Conservation (phyloP, 2,329 filamentous ascomycete genomes). For the Dryadomyces quercus-mongolicae region DNA sequence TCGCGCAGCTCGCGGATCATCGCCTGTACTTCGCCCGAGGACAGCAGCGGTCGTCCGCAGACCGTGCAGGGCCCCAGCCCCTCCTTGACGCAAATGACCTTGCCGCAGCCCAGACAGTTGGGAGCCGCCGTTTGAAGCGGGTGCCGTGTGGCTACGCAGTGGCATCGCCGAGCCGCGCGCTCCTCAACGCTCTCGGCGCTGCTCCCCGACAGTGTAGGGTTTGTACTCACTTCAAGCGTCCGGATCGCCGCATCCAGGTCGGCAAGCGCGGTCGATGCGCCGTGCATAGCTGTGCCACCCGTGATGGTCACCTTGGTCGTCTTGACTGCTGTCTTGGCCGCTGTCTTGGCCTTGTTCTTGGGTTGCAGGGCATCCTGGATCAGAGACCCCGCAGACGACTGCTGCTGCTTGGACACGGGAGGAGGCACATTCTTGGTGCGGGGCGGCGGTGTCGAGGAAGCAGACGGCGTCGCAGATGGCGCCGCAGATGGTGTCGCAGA, state of each 20-base stretch:
- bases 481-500: background rate
- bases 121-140: conserved; percentile 82
- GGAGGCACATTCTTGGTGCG: conserved; percentile 26
- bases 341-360: conserved; percentile 43
- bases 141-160: conserved; percentile 79
- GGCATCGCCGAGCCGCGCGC: conserved; percentile 58
- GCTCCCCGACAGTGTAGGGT: conserved; percentile 49
- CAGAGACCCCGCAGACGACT: conserved; percentile 60
- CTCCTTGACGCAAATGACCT: conserved; percentile 90
- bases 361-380: conserved; percentile 57
- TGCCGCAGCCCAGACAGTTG: conserved; percentile 86
- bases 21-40: conserved; percentile 59
- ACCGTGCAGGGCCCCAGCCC: conserved; percentile 90
- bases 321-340: background rate
- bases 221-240: conserved; percentile 81
- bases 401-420: conserved; percentile 12
- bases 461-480: background rate
- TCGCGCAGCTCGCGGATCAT: conserved; percentile 78
- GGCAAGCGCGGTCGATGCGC: conserved; percentile 60
- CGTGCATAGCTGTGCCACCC: conserved; percentile 72
- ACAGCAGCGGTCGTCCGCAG: conserved; percentile 65
- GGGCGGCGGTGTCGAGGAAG: conserved; percentile 10
- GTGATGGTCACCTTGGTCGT: conserved; percentile 54
- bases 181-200: conserved; percentile 21
- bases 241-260: conserved; percentile 74